Base-by-base conservation (phyloP, 352 stramenopile species). In the Halophytophthora batemanensis region DNA sequence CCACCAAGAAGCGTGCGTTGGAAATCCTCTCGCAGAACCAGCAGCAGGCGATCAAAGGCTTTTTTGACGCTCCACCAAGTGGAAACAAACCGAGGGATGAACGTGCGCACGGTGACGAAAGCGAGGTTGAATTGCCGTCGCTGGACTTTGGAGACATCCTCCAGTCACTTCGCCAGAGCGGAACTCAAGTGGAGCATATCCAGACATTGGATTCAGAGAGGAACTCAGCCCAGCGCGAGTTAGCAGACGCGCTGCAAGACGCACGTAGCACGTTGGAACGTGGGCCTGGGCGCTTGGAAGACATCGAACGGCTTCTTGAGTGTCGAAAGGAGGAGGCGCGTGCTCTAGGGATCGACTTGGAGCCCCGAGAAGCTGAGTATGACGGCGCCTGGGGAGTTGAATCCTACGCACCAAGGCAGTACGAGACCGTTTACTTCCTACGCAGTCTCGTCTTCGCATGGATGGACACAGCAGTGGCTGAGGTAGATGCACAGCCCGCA, bases 21-120 rank as follows among this genome's bases (percentile, higher is more conserved):
- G 56, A 87, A 39, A 73, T 85, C 8, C 59, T 87, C 18, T 78
- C 73, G n/a, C 64, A 65, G 6, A 82, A 82, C 48, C 76, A 87
- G 33, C 76, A 87, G 18, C 14, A 64, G 3, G 69, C 72, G 4
- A 71, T 87, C 44, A 65, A 75, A 39, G 63, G 45, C 0, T 85
- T 83, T 55, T 85, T 67, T n/a, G 44, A 69, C 18, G 39, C 40
- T 15, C 15, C 31, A 13, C 37, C 42, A 41, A 36, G 8, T 41
- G 14, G 5, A 28, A 31, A 57, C 7, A n/a, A 55, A n/a, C 39
- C 7, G 21, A 43, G 50, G 28, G 22, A 56, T 15, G 37, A 40
- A 7, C 19, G 17, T 18, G 12, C 0, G 14, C 42, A 11, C 19
- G 18, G 25, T 49, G 47, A 45, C 2, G 23, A 25, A 2, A 54